Evolutionary conservation across 2,329 filamentous ascomycete species (phyloP).

Genomic region (Ophiocordyceps unilateralis): DNA sequence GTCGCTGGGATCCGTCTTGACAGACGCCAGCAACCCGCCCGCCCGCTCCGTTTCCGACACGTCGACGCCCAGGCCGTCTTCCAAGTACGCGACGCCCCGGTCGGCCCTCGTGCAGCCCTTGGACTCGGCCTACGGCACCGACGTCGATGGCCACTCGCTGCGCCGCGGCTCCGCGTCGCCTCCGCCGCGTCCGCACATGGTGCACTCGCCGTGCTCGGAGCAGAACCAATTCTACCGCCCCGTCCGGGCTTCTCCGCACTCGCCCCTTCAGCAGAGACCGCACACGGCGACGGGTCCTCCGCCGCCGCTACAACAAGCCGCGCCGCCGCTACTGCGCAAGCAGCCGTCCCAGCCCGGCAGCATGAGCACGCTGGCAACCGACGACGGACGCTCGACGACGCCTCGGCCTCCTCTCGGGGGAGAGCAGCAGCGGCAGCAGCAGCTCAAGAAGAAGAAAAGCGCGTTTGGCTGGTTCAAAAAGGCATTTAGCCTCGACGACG

Average conservation of each 20-base stretch:
- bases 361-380: slow-evolving; percentile 35
- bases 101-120: slow-evolving; percentile 12
- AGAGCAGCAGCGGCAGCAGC: slow-evolving; percentile 13
- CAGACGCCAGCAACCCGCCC: slow-evolving; percentile 36
- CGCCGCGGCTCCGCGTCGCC: slow-evolving; percentile 12
- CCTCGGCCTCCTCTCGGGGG: slow-evolving; percentile 10
- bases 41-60: slow-evolving; percentile 12
- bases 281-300: slow-evolving; percentile 29
- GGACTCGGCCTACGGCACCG: slow-evolving; percentile 32
- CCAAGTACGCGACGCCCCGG: slow-evolving; percentile 15
- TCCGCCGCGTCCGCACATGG: slow-evolving; percentile 8
- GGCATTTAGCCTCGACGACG: slow-evolving; percentile 46
- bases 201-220: slow-evolving; percentile 18
- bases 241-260: slow-evolving; percentile 45
- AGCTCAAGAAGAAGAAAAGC: slow-evolving; percentile 48
- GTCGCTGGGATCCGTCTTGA: slow-evolving; percentile 33
- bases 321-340: slow-evolving; percentile 24
- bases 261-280: slow-evolving; percentile 41
- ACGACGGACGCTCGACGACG: slow-evolving; percentile 17
- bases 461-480: slow-evolving; percentile 54
- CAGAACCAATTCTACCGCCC: slow-evolving; percentile 39
- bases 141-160: slow-evolving; percentile 22
- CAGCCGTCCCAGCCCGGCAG: slow-evolving; percentile 34
- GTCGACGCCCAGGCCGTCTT: slow-evolving; percentile 11
- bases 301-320: slow-evolving; percentile 7